Conservation (phyloP, 1,139 yeast genomes). For the Sugiyamaella japonica region DNA sequence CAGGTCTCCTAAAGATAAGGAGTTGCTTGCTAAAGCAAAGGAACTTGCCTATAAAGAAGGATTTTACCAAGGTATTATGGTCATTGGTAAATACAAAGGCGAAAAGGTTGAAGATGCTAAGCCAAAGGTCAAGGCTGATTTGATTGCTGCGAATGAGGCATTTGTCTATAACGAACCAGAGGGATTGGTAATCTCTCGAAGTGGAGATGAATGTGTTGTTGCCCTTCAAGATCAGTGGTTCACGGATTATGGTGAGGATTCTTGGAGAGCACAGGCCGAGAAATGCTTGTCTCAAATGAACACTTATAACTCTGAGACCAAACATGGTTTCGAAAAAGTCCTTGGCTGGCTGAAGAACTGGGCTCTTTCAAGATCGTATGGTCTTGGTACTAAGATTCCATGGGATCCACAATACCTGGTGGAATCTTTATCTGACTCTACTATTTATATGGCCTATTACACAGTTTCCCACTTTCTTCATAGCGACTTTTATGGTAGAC, state of each 20-base stretch:
- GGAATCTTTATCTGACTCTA: constrained; percentile 94
- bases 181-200: constrained; percentile 81
- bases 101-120: constrained; percentile 90
- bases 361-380: constrained; percentile 98
- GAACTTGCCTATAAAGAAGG: constrained; percentile 97
- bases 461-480: constrained; percentile 88
- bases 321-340: constrained; percentile 91
- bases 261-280: constrained; percentile 83
- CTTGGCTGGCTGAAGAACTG: constrained; percentile 97
- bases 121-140: constrained; percentile 78
- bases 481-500: constrained; percentile 79
- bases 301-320: constrained; percentile 79
- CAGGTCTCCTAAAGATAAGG: constrained; percentile 89
- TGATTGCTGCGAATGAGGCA: constrained; percentile 75
- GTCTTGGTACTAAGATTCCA: constrained; percentile 93
- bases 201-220: constrained; percentile 96
- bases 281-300: constrained; percentile 79
- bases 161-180: constrained; percentile 95
- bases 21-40: constrained; percentile 86
- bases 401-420: constrained; percentile 96
- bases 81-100: constrained; percentile 80
- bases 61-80: constrained; percentile 84
- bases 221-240: constrained; percentile 99
- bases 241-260: constrained; percentile 93
- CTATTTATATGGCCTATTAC: constrained; percentile 93